Percentiles rank a stretch among this genome's conserved stretches.
phyloP scores from a whole-genome alignment of 768 basidiomycete genomes.

The Lyophyllum shimeji region DNA sequence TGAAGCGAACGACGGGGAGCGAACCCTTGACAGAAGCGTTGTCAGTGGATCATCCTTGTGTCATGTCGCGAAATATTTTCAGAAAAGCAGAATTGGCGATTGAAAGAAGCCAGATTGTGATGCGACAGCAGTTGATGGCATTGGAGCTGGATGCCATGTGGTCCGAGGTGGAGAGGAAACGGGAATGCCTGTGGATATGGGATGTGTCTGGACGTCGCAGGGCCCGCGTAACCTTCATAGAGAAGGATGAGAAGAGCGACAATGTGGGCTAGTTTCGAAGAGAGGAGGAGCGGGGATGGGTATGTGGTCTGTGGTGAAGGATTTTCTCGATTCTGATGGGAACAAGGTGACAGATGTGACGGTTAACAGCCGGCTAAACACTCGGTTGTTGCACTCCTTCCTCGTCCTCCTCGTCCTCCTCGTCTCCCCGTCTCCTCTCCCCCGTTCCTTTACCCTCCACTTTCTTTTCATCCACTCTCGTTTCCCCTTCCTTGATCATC shows the following conservation, averaged over 20 bases:
- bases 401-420: slow-evolving; percentile 1
- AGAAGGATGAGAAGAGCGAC: too few relatives aligned
- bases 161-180: not conserved
- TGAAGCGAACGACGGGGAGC: not conserved
- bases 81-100: not conserved
- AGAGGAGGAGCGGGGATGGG: not conserved
- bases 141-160: not conserved
- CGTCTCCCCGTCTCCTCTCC: not conserved
- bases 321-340: not conserved
- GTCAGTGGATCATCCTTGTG: not conserved
- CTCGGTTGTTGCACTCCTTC: not conserved
- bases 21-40: not conserved
- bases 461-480: slow-evolving; percentile 16
- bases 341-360: slow-evolving; percentile 6
- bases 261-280: not conserved
- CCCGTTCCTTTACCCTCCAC: slow-evolving; percentile 12
- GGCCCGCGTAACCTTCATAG: not conserved
- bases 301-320: not conserved
- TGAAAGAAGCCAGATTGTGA: not conserved
- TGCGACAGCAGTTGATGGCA: not conserved
- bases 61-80: not conserved
- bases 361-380: not conserved
- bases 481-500: slow-evolving; percentile 19
- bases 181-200: not conserved
- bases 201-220: not conserved